Base-by-base conservation (phyloP, 2,329 filamentous ascomycete genomes). In the Aspergillus cejpii region DNA sequence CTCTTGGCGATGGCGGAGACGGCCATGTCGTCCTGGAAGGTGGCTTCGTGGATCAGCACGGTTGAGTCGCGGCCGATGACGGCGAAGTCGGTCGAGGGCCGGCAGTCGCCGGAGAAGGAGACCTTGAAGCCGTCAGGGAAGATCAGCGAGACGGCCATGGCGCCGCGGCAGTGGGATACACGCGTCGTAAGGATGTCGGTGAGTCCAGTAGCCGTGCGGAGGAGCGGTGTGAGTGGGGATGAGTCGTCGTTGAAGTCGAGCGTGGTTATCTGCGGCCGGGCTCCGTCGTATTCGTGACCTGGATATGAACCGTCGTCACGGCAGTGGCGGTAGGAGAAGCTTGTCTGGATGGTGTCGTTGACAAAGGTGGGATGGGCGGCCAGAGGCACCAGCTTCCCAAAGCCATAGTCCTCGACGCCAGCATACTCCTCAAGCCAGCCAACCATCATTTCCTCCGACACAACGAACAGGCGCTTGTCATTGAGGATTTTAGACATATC, bases 71-170 rank as follows among this genome's bases (percentile, higher is more conserved):
- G 70, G 37, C 87, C 94, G 40, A 91, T 84, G 10, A 66, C 55
- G 0, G 81, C 79, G 60, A 98, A 96, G 0, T 69, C 61, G 2
- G 69, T 58, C 3, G 80, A 87, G 0, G 92, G 92, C 5, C 92
- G 79, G 63, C 91, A 97, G 71, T 98, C 92, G 44, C 92, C 92
- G 3, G 87, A 94, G 70, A 95, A 98, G 37, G 88, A 87, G 45
- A 95, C 76, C 63, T 91, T 92, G 63, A 98, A 85, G 14, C 81
- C 84, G 1, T 80, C 80, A 0, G 84, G 79, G 66, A 91, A 91
- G 7, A 85, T 86, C 17, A 97, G 72, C 15, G 83, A 82, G 2
- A 85, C 80, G 0, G 85, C 92, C 61, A 85, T 79, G 1, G 92
- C 81, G 21, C 82, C 82, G 55, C 79, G 76, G 71, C 92, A 98